These are phyloP conservation scores for Metschnikowia rubicola DNA, from an alignment of 805 yeast species.

Conservation along the genomic window DNA sequence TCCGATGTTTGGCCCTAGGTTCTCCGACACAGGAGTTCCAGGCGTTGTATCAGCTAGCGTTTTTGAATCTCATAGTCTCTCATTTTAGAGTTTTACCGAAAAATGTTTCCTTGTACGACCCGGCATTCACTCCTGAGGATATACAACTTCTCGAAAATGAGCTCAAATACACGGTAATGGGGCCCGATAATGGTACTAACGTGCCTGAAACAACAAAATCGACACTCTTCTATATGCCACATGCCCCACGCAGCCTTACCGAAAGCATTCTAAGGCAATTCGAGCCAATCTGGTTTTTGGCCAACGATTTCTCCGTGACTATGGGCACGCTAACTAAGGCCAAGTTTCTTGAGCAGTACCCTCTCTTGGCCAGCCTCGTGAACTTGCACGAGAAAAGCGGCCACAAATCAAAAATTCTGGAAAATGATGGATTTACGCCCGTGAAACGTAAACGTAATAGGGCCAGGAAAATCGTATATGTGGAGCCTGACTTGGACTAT, in stretches of 20 bases:
- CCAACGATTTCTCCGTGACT: constrained; percentile 51
- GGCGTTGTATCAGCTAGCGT: constrained; percentile 66
- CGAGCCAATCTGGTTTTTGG: constrained; percentile 41
- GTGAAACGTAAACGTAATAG: constrained; percentile 20
- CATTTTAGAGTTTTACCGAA: constrained; percentile 7
- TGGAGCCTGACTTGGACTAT: constrained; percentile 33
- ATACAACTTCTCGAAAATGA: constrained; percentile 20
- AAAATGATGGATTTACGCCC: constrained; percentile 21
- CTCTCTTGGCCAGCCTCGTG: constrained; percentile 39
- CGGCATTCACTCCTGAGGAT: constrained; percentile 54
- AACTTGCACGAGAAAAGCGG: constrained; percentile 13
- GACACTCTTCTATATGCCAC: constrained; percentile 64
- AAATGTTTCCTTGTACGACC: constrained; percentile 57
- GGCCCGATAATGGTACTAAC: constrained; percentile 1
- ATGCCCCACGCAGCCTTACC: constrained; percentile 61
- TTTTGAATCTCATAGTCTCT: constrained; percentile 42
- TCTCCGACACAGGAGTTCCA: constrained; percentile 55
- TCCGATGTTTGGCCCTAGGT: constrained; percentile 74
- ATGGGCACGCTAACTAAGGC: constrained; percentile 48
- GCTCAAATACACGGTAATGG: constrained; percentile 16
- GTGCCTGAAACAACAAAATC: background rate
- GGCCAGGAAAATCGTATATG: constrained; percentile 22
- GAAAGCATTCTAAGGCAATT: constrained; percentile 33
- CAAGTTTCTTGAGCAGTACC: constrained; percentile 43
- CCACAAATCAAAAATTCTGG: background rate